phyloP scores from a whole-genome alignment of 108 stramenopile species.

The Cyclostephanos tholiformis region DNA sequence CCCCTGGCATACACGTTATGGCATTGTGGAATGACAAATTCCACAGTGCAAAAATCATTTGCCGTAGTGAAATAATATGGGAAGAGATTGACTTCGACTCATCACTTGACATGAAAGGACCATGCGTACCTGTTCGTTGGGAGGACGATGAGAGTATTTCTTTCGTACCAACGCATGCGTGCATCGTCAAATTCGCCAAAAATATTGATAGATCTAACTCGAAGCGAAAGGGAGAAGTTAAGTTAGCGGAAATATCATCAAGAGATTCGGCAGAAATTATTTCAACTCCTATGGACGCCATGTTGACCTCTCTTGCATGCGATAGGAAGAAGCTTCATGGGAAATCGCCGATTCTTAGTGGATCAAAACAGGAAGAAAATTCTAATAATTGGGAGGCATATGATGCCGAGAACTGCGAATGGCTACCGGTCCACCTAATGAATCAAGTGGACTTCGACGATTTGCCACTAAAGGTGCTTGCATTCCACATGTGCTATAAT shows the following conservation, averaged over 20 bases:
- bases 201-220: not conserved
- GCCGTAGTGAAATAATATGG: conserved; percentile 28
- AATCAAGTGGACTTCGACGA: conserved; percentile 6
- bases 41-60: conserved; percentile 21
- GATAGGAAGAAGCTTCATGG: conserved; percentile 23
- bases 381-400: conserved; percentile 37
- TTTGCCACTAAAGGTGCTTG: conserved; percentile 34
- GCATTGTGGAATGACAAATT: conserved; percentile 41
- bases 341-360: conserved; percentile 4
- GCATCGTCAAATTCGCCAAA: conserved; percentile 1
- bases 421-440: conserved; percentile 35
- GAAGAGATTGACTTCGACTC: conserved; percentile 11
- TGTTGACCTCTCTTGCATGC: conserved; percentile 27
- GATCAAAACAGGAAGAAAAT: conserved; percentile 1
- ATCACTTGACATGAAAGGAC: conserved; percentile 16
- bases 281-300: conserved; percentile 28
- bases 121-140: conserved; percentile 36
- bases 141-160: conserved; percentile 41
- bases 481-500: conserved; percentile 49
- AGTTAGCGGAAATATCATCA: not conserved
- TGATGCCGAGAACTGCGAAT: conserved; percentile 49
- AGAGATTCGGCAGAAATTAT: conserved; percentile 8
- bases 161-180: conserved; percentile 25
- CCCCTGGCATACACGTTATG: conserved; percentile 27
- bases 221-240: not conserved